Evolutionary conservation across 2,329 filamentous ascomycete species (phyloP).

Genomic region (Escovopsis sp.): DNA sequence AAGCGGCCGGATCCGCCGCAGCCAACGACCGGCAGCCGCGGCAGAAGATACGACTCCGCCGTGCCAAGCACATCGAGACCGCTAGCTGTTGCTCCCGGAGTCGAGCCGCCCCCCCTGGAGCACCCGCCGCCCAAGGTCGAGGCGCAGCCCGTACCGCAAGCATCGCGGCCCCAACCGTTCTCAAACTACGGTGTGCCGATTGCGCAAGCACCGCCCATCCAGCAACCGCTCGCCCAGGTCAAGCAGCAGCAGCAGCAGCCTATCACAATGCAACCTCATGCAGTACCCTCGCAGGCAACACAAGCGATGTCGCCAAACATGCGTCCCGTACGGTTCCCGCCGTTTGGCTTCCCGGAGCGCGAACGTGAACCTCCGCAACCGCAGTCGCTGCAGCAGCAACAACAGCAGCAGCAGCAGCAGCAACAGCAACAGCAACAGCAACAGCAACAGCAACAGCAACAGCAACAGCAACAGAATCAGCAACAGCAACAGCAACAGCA

Average conservation of each 20-base stretch:
- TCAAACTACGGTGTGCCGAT: conserved; percentile 31
- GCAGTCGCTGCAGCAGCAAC: conserved; percentile 16
- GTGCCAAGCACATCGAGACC: conserved; percentile 20
- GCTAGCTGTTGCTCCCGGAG: conserved; percentile 30
- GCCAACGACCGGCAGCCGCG: conserved; percentile 32
- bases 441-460: conserved; percentile 3
- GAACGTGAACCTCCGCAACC: conserved; percentile 19
- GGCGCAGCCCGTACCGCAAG: conserved; percentile 11
- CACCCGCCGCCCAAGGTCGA: conserved; percentile 31
- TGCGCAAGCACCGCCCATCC: conserved; percentile 23
- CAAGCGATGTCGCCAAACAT: conserved; percentile 32
- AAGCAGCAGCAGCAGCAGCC: conserved; percentile 13
- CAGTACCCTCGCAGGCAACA: conserved; percentile 20
- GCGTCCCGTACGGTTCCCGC: conserved; percentile 24
- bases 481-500: conserved; percentile 17
- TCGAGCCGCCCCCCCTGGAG: conserved; percentile 31
- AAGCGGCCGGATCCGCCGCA: conserved; percentile 43
- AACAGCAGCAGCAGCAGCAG: neutral
- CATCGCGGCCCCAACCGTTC: conserved; percentile 22
- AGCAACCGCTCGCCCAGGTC: conserved; percentile 13
- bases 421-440: neutral
- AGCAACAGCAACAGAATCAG: conserved; percentile 19
- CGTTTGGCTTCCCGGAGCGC: conserved; percentile 30
- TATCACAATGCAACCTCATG: conserved; percentile 20
- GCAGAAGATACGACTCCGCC: conserved; percentile 34